These are phyloP conservation scores for Murraya koenigii DNA, from an alignment of 345 rosid genomes.

Conservation along the genomic window DNA sequence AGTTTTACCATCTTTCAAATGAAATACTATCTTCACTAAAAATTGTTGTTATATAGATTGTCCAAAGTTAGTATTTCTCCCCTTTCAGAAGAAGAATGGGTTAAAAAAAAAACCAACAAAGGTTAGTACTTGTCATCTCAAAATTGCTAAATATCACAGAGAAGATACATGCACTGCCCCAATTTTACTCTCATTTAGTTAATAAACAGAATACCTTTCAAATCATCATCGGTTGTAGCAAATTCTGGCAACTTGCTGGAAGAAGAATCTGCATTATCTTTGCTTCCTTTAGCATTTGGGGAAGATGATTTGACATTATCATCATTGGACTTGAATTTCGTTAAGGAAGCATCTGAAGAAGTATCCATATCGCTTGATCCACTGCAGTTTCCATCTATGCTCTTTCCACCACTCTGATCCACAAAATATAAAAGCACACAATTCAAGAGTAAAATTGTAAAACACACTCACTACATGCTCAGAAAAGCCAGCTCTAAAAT, in stretches of 20 bases:
- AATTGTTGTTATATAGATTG: not conserved
- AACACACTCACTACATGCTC: not conserved
- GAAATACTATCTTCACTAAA: not conserved
- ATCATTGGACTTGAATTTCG: not conserved
- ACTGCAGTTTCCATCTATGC: not conserved
- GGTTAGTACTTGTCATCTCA: not conserved
- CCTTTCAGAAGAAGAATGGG: too few relatives aligned
- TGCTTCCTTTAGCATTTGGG: not conserved
- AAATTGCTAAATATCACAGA: conserved; percentile 1
- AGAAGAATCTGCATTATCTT: not conserved
- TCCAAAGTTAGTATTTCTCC: not conserved
- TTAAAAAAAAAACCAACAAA: too few relatives aligned
- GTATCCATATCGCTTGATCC: not conserved
- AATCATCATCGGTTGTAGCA: not conserved
- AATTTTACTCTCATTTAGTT: not conserved
- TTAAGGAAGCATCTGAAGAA: conserved; percentile 1
- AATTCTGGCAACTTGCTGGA: conserved; percentile 3
- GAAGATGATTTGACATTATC: conserved; percentile 1
- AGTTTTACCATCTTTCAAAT: not conserved
- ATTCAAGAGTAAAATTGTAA: not conserved
- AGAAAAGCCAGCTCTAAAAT: not conserved
- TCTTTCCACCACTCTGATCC: conserved; percentile 7
- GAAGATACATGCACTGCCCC: not conserved
- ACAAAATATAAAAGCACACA: not conserved
- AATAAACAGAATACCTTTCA: conserved; percentile 8